These are phyloP conservation scores for Syncephalastrum monosporum DNA, from an alignment of 371 early-diverging fungal genomes.

Conservation along the genomic window DNA sequence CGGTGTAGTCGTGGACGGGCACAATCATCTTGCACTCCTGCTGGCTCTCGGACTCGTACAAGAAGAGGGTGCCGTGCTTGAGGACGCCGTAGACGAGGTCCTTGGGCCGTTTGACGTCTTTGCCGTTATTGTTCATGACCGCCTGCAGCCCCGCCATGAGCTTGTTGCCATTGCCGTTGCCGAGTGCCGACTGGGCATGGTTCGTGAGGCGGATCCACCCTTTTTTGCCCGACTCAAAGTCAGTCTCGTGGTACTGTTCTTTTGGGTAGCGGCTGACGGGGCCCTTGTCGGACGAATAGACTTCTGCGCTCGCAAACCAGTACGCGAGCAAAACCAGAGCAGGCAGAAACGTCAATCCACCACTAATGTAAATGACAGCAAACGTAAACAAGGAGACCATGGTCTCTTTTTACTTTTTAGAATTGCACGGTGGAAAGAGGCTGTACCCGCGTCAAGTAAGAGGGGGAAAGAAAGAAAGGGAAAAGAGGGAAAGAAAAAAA, in stretches of 20 bases:
- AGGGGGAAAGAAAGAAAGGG: not conserved
- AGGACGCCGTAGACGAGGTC: slow-evolving; percentile 69
- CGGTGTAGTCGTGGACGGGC: slow-evolving; percentile 64
- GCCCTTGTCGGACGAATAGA: slow-evolving; percentile 1
- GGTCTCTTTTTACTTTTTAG: too few relatives aligned
- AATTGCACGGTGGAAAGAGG: too few relatives aligned
- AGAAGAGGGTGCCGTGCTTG: slow-evolving; percentile 75
- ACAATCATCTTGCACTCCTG: slow-evolving; percentile 77
- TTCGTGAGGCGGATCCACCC: slow-evolving; percentile 41
- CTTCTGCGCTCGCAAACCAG: slow-evolving; percentile 1
- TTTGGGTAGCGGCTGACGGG: slow-evolving; percentile 8
- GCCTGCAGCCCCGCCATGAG: slow-evolving; percentile 30
- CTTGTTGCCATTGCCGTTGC: slow-evolving; percentile 1
- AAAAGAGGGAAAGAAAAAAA: not conserved
- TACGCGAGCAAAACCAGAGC: slow-evolving; percentile 12
- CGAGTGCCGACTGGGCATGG: slow-evolving; percentile 2
- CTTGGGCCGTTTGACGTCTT: slow-evolving; percentile 20
- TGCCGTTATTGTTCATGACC: slow-evolving; percentile 12
- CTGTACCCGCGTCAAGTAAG: not conserved
- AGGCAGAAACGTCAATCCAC: slow-evolving; percentile 37
- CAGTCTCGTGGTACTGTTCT: slow-evolving; percentile 11
- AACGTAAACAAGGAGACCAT: slow-evolving; percentile 20
- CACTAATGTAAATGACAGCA: slow-evolving; percentile 26
- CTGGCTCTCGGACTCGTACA: slow-evolving; percentile 74
- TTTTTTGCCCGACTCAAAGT: slow-evolving; percentile 22